A percentile compares a stretch with the other conserved stretches of the same genome.
phyloP scores from a whole-genome alignment of 148 eudicot species.

The Vaccinium corymbosum region DNA sequence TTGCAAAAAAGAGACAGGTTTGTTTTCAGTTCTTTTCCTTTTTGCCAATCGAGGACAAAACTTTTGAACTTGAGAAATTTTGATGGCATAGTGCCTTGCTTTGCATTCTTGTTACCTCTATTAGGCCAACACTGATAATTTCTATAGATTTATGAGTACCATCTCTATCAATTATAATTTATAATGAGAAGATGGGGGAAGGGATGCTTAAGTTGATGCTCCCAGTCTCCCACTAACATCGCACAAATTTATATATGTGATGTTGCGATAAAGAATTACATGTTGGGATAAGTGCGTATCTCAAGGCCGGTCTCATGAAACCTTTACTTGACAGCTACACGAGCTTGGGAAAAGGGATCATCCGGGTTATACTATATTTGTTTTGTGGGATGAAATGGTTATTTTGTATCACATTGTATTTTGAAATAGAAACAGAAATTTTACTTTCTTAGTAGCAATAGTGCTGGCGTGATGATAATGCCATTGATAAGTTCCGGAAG shows the following conservation, averaged over 20 bases:
- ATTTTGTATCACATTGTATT: neutral
- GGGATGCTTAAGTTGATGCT: neutral
- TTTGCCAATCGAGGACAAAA: neutral
- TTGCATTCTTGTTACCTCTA: neutral
- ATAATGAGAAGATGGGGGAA: neutral
- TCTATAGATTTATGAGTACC: neutral
- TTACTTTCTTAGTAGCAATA: neutral
- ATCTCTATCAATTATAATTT: neutral
- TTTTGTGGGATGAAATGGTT: neutral
- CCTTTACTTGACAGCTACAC: neutral
- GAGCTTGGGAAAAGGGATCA: neutral
- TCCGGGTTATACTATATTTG: neutral
- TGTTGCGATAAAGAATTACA: neutral
- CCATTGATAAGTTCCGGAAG: neutral
- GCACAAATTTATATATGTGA: neutral
- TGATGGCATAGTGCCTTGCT: neutral
- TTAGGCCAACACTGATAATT: neutral
- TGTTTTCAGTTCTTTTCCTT: slow-evolving; percentile 8
- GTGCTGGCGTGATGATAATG: neutral
- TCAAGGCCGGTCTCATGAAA: neutral
- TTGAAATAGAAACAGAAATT: too few species aligned
- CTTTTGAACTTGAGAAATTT: neutral
- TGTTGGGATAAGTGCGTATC: neutral
- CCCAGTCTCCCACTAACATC: neutral
- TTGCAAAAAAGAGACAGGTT: slow-evolving; percentile 44